Percentiles rank a stretch among this genome's conserved stretches.
Conservation (phyloP, 768 basidiomycete genomes). For the Austroboletus eburneus region DNA sequence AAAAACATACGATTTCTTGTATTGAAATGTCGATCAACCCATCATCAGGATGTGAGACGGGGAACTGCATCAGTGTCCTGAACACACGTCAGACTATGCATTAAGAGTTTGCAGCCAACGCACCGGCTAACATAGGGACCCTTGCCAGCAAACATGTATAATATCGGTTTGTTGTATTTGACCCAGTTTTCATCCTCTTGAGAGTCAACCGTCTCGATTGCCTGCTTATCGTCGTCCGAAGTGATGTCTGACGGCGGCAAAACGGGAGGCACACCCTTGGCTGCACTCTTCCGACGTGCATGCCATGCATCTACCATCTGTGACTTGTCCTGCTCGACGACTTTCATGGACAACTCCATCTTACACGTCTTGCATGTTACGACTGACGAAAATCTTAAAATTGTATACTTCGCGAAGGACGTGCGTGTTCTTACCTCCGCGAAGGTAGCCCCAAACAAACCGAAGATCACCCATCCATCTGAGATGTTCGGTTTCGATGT, state of each 20-base stretch:
- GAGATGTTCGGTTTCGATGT: constrained; percentile 78
- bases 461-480: constrained; percentile 85
- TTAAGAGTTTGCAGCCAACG: constrained; percentile 5
- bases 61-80: constrained; percentile 80
- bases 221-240: constrained; percentile 10
- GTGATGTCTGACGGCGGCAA: constrained; percentile 11
- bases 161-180: constrained; percentile 59
- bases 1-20: constrained; percentile 52
- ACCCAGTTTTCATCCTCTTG: constrained; percentile 56
- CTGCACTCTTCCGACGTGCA: constrained; percentile 31
- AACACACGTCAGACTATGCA: neutral
- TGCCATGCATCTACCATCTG: constrained; percentile 58
- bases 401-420: neutral
- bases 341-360: constrained; percentile 65
- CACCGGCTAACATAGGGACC: constrained; percentile 72
- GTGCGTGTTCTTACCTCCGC: constrained; percentile 48
- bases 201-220: constrained; percentile 24
- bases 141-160: constrained; percentile 74
- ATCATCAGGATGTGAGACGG: constrained; percentile 74
- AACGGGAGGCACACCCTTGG: constrained; percentile 8
- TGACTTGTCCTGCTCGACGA: constrained; percentile 64
- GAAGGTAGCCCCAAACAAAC: constrained; percentile 68
- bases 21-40: constrained; percentile 70
- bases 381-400: constrained; percentile 37
- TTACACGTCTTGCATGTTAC: constrained; percentile 60